Evolutionary conservation across 1,139 yeast genomes (phyloP).

Genomic region (Taiozyma sp.): DNA sequence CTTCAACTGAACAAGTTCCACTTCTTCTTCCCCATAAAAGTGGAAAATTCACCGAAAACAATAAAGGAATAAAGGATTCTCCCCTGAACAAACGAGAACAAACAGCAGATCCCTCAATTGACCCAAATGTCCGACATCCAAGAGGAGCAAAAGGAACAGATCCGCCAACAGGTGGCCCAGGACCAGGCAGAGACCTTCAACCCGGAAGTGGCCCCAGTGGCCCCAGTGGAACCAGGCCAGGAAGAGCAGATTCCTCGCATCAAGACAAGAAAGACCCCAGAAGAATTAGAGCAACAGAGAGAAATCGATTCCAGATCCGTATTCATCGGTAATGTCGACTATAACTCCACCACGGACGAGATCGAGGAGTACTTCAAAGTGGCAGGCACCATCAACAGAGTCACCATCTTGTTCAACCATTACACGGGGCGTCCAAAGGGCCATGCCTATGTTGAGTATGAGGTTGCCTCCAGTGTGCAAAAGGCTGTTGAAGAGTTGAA

Average conservation of each 20-base stretch:
- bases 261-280: constrained; percentile 19
- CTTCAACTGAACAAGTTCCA: too few species aligned
- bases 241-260: not conserved
- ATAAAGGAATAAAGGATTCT: too few species aligned
- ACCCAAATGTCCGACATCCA: not conserved
- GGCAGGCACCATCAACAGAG: constrained; percentile 53
- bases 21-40: too few species aligned
- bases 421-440: constrained; percentile 64
- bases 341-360: constrained; percentile 53
- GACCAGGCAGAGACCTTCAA: constrained; percentile 3
- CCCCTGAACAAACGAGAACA: too few species aligned
- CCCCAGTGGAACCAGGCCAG: not conserved
- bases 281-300: constrained; percentile 30
- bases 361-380: constrained; percentile 48
- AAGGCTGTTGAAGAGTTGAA: constrained; percentile 48
- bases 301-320: constrained; percentile 52
- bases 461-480: constrained; percentile 39
- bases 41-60: too few species aligned
- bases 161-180: constrained; percentile 4
- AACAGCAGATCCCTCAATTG: too few species aligned
- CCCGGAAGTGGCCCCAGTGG: not conserved
- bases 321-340: constrained; percentile 61
- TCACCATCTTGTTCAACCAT: constrained; percentile 53
- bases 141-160: constrained; percentile 4
- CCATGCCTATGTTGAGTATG: constrained; percentile 67